Conservation (phyloP, 768 basidiomycete genomes). For the Holtermannia corniformis region DNA sequence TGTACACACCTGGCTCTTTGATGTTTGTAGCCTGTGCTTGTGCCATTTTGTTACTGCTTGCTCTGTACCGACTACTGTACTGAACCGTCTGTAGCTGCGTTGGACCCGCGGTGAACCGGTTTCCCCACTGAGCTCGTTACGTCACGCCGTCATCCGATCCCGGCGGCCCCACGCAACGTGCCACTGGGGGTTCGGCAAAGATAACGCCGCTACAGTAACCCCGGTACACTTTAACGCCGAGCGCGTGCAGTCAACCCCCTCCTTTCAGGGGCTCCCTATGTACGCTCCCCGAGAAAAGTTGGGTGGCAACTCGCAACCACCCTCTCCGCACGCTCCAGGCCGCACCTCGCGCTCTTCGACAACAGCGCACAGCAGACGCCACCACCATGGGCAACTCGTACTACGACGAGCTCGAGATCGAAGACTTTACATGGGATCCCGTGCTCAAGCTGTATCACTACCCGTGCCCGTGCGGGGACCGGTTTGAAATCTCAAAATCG, state of each 20-base stretch:
- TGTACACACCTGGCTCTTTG: not conserved
- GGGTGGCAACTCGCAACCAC: not conserved
- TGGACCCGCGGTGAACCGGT: too few relatives aligned
- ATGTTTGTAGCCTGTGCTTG: not conserved
- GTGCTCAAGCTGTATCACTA: constrained; percentile 80
- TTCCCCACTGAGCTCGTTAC: too few relatives aligned
- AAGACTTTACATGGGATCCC: constrained; percentile 86
- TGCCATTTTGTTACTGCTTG: too few relatives aligned
- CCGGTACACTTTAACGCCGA: not conserved
- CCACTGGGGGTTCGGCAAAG: too few relatives aligned
- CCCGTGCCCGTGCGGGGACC: constrained; percentile 94
- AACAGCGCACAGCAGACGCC: not conserved
- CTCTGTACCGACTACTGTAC: too few relatives aligned
- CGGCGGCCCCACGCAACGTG: not conserved
- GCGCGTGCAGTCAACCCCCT: not conserved
- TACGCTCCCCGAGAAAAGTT: not conserved
- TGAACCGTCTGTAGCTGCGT: too few relatives aligned
- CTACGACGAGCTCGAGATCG: constrained; percentile 96
- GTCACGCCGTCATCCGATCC: not conserved
- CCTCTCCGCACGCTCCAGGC: too few relatives aligned
- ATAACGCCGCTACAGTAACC: too few relatives aligned
- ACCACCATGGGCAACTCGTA: constrained; percentile 24
- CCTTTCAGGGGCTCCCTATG: not conserved
- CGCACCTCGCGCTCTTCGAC: too few relatives aligned
- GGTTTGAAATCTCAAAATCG: constrained; percentile 82